A percentile compares a stretch with the other conserved stretches of the same genome.
Conservation (phyloP, 495 filamentous ascomycete species). For the Penicillium malachiteum region DNA sequence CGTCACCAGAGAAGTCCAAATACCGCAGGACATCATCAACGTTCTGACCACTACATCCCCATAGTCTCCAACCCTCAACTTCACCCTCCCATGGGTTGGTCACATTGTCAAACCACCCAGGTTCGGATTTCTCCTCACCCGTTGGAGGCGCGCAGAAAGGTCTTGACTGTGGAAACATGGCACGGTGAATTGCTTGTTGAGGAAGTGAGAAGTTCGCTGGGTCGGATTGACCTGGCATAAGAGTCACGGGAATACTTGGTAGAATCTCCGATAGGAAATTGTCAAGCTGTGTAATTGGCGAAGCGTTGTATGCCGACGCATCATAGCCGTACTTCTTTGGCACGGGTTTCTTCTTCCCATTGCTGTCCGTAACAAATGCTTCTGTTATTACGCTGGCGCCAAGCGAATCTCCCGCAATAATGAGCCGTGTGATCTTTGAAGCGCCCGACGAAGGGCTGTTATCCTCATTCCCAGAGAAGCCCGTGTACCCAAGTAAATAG, state of each 20-base stretch:
- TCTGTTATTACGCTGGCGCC: slow-evolving; percentile 49
- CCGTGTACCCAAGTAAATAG: slow-evolving; percentile 83
- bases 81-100: slow-evolving; percentile 94
- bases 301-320: slow-evolving; percentile 76
- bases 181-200: slow-evolving; percentile 79
- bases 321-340: slow-evolving; percentile 95
- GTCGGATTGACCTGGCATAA: slow-evolving; percentile 73
- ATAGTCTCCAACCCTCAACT: slow-evolving; percentile 79
- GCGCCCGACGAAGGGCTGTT: slow-evolving; percentile 32
- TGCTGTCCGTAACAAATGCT: slow-evolving; percentile 26
- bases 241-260: slow-evolving; percentile 75
- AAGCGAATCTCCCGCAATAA: slow-evolving; percentile 91
- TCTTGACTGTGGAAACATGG: slow-evolving; percentile 75
- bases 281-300: slow-evolving; percentile 81
- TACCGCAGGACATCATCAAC: slow-evolving; percentile 94
- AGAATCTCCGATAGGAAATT: slow-evolving; percentile 76
- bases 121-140: slow-evolving; percentile 43
- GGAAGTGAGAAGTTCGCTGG: slow-evolving; percentile 79
- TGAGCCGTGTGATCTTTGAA: slow-evolving; percentile 73
- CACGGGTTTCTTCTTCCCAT: slow-evolving; percentile 42
- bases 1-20: slow-evolving; percentile 47
- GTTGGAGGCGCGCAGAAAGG: slow-evolving; percentile 58
- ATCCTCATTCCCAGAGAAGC: slow-evolving; percentile 52
- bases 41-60: slow-evolving; percentile 87
- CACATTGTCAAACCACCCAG: slow-evolving; percentile 80